Evolutionary conservation across 257 asterid species (phyloP), one percentile per base, ranked within the genome.

Genomic region (Plantago major): DNA sequence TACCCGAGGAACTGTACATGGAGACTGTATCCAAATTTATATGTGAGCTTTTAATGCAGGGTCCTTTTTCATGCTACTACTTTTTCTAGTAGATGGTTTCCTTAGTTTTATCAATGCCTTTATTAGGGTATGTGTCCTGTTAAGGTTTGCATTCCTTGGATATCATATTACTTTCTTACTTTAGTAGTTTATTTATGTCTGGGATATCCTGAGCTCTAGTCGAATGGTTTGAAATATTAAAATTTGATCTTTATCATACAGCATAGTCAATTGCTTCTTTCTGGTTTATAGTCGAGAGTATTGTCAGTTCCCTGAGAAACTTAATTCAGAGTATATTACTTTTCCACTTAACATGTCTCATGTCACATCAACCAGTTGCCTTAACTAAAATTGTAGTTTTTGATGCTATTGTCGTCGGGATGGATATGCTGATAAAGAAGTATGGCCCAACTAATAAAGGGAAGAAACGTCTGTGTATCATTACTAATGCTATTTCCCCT

Each of bases 351-450:
- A 22, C 62, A 54, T 46, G 53, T 58, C 55, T 50, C 61, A 58
- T 70, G 42, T 64, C 50, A 54, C 57, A 46, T 30, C 37, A 38
- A 63, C 42, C 48, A 56, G 63, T 42, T 70, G 50, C 95, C 95
- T 81, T 84, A 81, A 92, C 93, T 56, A 19, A 30, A 46, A 59
- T 17, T 51, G 74, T 75, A 92, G 99, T 93, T 89, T 85, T 93
- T 83, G 99, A 93, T 89, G 99, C 94, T 49, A 71, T 87, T 76
- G 79, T 93, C 74, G 97, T 89, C 60, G 97, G 87, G 59, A 82
- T 89, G 86, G 99, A 92, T 73, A 83, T 92, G 97, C 63, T 92
- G 73, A 86, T 92, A 53, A 89, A 89, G 71, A 92, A 84, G 75
- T 92, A 78, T 56, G 90, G 88, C 60, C 62, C 69, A 38, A 85